phyloP scores from a whole-genome alignment of 2,329 filamentous ascomycete species.

The Diaporthe aspalathi region DNA sequence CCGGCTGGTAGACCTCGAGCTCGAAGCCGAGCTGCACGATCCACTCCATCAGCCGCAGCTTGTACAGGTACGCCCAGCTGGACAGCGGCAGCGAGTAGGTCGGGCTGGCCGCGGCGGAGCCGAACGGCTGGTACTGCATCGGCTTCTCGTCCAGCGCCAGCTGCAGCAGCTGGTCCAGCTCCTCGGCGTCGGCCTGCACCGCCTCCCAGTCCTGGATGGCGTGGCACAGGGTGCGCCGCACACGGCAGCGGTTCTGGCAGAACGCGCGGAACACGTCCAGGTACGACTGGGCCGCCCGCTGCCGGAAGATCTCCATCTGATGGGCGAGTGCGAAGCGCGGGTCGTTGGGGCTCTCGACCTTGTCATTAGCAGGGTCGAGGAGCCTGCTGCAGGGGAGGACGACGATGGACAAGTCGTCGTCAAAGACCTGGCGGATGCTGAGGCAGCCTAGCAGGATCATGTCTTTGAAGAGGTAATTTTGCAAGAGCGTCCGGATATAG shows the following conservation, averaged over 20 bases:
- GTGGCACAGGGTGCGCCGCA: conserved; percentile 90
- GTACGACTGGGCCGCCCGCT: conserved; percentile 75
- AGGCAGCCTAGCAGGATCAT: conserved; percentile 76
- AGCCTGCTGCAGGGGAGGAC: conserved; percentile 78
- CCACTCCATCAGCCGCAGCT: conserved; percentile 87
- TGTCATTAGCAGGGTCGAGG: conserved; percentile 79
- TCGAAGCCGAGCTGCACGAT: conserved; percentile 95
- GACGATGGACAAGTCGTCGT: conserved; percentile 82
- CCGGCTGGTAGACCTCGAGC: conserved; percentile 85
- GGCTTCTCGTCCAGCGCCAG: conserved; percentile 70
- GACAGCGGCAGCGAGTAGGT: conserved; percentile 79
- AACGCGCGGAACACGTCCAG: conserved; percentile 85
- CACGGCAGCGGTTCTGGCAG: conserved; percentile 90
- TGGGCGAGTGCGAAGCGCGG: conserved; percentile 78
- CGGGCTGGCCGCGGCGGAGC: conserved; percentile 59
- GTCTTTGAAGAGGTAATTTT: conserved; percentile 79
- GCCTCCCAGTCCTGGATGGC: conserved; percentile 85
- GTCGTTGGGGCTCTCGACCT: conserved; percentile 79
- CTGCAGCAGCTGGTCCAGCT: conserved; percentile 77
- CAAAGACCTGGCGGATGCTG: conserved; percentile 79
- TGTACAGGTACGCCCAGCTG: conserved; percentile 91
- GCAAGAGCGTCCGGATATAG: conserved; percentile 83
- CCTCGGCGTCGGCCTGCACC: conserved; percentile 83
- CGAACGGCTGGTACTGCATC: conserved; percentile 58
- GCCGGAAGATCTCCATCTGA: conserved; percentile 77